These are phyloP conservation scores for Suillus placidus DNA, from an alignment of 768 basidiomycete species.

Conservation along the genomic window DNA sequence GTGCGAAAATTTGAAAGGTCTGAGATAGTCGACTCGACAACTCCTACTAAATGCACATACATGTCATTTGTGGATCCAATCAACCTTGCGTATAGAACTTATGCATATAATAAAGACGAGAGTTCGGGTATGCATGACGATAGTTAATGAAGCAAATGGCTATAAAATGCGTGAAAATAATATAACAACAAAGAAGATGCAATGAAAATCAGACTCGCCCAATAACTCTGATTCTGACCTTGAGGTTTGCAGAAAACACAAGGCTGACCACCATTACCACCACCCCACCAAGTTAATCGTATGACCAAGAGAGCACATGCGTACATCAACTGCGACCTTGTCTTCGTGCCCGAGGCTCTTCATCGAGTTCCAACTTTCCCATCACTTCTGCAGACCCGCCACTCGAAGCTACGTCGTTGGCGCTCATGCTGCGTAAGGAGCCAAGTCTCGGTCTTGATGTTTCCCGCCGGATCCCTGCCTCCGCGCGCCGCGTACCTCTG, in stretches of 20 bases:
- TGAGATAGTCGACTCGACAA: neutral
- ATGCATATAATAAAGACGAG: conserved; percentile 9
- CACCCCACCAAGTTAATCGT: neutral
- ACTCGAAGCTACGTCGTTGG: conserved; percentile 20
- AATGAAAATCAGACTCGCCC: neutral
- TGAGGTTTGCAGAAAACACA: neutral
- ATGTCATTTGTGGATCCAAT: neutral
- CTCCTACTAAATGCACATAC: neutral
- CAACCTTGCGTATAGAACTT: conserved; percentile 7
- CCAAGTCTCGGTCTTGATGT: conserved; percentile 27
- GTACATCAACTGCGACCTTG: neutral
- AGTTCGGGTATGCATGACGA: conserved; percentile 10
- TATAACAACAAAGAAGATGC: conserved; percentile 2
- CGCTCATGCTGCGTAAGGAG: conserved; percentile 36
- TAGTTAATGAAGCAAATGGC: conserved; percentile 4
- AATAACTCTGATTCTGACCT: neutral
- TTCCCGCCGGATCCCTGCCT: neutral
- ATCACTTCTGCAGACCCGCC: conserved; percentile 41
- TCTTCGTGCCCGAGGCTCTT: conserved; percentile 22
- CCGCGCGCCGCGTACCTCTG: neutral
- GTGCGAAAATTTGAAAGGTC: neutral
- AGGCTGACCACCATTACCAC: neutral
- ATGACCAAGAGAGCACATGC: neutral
- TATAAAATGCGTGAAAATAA: conserved; percentile 9
- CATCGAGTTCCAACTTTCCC: conserved; percentile 38